Evolutionary conservation across 495 filamentous ascomycete species (phyloP).

Genomic region (Bathelium albidoporum): DNA sequence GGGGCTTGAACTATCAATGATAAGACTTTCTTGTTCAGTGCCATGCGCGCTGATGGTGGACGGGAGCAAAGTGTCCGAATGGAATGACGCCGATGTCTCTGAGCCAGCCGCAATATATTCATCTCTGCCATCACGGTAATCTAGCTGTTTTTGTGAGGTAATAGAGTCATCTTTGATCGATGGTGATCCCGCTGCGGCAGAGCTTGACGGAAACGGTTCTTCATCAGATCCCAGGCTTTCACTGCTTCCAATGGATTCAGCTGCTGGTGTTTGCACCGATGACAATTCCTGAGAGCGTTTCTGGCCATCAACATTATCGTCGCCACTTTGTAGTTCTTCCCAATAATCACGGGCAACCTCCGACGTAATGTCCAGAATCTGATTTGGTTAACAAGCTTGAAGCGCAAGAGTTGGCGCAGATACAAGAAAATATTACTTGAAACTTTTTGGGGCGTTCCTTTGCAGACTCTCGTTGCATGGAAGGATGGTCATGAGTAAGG

Average conservation of each 20-base stretch:
- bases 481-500: conserved; percentile 11
- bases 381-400: neutral
- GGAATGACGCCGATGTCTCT: neutral
- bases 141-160: neutral
- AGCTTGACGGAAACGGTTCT: neutral
- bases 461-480: neutral
- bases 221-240: neutral
- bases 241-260: neutral
- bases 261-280: neutral
- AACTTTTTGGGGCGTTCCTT: neutral
- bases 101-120: neutral
- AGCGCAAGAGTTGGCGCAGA: neutral
- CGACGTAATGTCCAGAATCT: conserved; percentile 15
- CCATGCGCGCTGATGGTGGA: neutral
- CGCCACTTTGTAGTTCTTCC: neutral
- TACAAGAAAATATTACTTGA: neutral
- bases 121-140: neutral
- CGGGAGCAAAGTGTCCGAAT: neutral
- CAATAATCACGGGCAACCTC: conserved; percentile 13
- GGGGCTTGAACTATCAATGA: neutral
- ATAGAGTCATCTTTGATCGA: neutral
- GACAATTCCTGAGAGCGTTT: neutral
- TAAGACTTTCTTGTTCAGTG: neutral
- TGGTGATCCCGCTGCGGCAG: neutral
- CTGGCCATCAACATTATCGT: conserved; percentile 3